Evolutionary conservation across 179 eudicot genomes (phyloP), one percentile per base, ranked within the genome.

Genomic region (Beta lomatogona): DNA sequence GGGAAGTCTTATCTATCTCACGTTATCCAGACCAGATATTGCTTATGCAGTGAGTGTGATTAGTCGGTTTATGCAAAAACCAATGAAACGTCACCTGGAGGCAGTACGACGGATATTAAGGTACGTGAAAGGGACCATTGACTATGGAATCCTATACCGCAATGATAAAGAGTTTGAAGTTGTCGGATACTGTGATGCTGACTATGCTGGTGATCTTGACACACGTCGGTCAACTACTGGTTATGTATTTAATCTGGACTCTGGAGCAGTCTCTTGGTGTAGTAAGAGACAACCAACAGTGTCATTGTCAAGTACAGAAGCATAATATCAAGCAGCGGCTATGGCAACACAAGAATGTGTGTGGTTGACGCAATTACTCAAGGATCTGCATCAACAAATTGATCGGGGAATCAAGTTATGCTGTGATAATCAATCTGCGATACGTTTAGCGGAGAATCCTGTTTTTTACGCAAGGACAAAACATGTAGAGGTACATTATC

Each of bases 1-100:
- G 4, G 81, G 83, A 4, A 81, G 76, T 64, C 61, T 83, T 2
- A 83, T 81, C 46, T 83, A 86, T 67, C 78, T 86, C 41, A 83
- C 83, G 5, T n/a, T 86, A 3, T 46, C 86, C 1, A 28, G 80
- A 3, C 76, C 79, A 4, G 78, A 83, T 21, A 68, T 86, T n/a
- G 9, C 75, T 19, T 78, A 64, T 19, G n/a, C 45, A 2, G 66
- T 52, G 4, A 69, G 53, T 44, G 76, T 70, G 21, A 31, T 79
- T 12, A 76, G 45, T 46, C 67, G 58, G 25, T 76, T 44, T 21
- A 76, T 61, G 36, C 36, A 61, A 22, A 61, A 45, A 7, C 79
- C 79, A 3, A 76, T 45, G 55, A 76, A 76, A 66, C 48, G 36
- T 44, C 79, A 76, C 12, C 8, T 76, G 44, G 79, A 76, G 21